Conservation (phyloP, 2,329 filamentous ascomycete genomes). For the Macroventuria anomochaeta region DNA sequence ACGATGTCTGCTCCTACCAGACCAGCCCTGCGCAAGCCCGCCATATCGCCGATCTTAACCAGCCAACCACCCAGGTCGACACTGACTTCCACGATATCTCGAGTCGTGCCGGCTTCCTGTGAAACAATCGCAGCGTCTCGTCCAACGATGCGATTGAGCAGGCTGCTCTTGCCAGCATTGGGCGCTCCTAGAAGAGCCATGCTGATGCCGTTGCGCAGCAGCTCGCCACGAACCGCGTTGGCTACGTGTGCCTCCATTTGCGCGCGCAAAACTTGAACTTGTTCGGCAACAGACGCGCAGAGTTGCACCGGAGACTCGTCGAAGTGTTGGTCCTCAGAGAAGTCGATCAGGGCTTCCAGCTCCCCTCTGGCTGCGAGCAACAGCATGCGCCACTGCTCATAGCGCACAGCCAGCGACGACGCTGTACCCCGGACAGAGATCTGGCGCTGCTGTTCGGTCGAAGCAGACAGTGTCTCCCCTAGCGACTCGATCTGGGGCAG, state of each 20-base stretch:
- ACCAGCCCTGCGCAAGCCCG: constrained; percentile 72
- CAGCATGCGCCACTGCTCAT: constrained; percentile 80
- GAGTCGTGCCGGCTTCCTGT: constrained; percentile 87
- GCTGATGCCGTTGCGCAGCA: constrained; percentile 83
- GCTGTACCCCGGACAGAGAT: constrained; percentile 81
- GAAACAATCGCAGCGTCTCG: constrained; percentile 96
- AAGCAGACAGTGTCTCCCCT: constrained; percentile 65
- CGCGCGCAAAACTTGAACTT: constrained; percentile 66
- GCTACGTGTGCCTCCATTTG: constrained; percentile 73
- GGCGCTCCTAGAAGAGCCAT: constrained; percentile 89
- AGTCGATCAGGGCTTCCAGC: constrained; percentile 94
- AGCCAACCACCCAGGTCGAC: constrained; percentile 89
- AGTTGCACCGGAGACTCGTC: constrained; percentile 82
- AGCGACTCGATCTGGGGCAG: constrained; percentile 79
- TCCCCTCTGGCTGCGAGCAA: constrained; percentile 85
- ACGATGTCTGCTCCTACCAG: constrained; percentile 53
- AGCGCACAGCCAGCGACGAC: constrained; percentile 72
- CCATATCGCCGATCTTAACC: constrained; percentile 94
- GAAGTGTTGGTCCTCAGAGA: constrained; percentile 96
- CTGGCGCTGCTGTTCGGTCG: constrained; percentile 92
- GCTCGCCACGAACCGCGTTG: constrained; percentile 81
- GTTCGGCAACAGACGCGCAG: constrained; percentile 69
- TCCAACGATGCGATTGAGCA: constrained; percentile 89
- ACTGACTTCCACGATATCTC: constrained; percentile 91
- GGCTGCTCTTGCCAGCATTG: constrained; percentile 92